Evolutionary conservation across 1,139 yeast genomes (phyloP), one percentile per base, ranked within the genome.

Genomic region (Taiozyma sp.): DNA sequence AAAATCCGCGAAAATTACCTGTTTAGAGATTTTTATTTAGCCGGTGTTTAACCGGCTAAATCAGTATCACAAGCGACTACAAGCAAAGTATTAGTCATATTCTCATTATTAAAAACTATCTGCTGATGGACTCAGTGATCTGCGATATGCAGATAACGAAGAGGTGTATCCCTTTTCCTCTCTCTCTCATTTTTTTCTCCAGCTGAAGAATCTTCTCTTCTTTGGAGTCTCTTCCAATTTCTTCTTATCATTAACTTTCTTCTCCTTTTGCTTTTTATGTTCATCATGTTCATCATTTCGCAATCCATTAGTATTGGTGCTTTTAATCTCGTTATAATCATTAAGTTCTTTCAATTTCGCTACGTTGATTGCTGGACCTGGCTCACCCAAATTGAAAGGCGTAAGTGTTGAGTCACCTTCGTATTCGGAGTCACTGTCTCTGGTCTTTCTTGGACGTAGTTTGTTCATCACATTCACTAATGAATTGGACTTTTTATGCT

Each of bases 401-500:
- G 62, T 60, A 24, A 60, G n/a, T 6, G 63, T 60, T 13, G 47
- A 42, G 28, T 61, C 60, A 22, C 57, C 61, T 21, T 56, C 61
- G 8, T 29, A 29, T 29, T 53, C 47, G 21, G 46, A 30, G 11
- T 50, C 51, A 19, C 50, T 53, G 6, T 47, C 50, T 37, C 14
- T 37, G 3, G 40, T 37, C 22, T 16, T 37, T 37, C 53, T 55
- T 24, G 61, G 54, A 34, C 58, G 52, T 13, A 59, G 51, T 35
- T 49, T 58, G 30, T 56, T 49, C 4, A 61, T 28, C 1, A 61
- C 52, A 24, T 43, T 54, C 41, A 61, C 41, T 19, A 61, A 43
- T 7, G 64, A 61, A 30, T 60, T 61, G 21, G 62, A 57, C 47
- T 60, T 61, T 48, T 57, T 60, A 44, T 61, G 64, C 0, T 55